phyloP scores from a whole-genome alignment of 2,329 filamentous ascomycete species.

The Trichophyton equinum region DNA sequence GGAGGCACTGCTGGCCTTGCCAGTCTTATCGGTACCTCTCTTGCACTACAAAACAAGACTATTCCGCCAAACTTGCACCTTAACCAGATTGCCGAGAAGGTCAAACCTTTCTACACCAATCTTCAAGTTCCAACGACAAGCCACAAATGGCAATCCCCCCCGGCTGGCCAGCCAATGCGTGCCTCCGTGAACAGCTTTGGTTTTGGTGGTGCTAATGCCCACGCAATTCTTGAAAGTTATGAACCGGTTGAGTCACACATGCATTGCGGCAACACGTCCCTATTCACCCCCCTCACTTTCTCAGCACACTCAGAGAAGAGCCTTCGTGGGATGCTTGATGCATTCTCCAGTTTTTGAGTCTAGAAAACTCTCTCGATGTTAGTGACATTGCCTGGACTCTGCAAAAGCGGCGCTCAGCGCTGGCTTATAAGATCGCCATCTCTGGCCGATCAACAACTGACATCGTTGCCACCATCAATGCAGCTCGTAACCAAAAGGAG shows the following conservation, averaged over 20 bases:
- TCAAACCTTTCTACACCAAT: slow-evolving; percentile 17
- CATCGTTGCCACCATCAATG: neutral
- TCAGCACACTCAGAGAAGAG: neutral
- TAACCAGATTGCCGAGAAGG: neutral
- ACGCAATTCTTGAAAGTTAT: slow-evolving; percentile 17
- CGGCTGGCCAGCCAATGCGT: slow-evolving; percentile 15
- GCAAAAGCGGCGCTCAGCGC: neutral
- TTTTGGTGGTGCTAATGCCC: slow-evolving; percentile 21
- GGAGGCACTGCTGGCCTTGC: slow-evolving; percentile 20
- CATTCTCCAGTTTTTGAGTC: neutral
- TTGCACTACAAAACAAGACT: slow-evolving; percentile 18
- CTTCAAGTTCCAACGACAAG: slow-evolving; percentile 17
- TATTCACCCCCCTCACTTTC: neutral
- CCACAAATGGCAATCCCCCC: slow-evolving; percentile 17
- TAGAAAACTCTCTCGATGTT: neutral
- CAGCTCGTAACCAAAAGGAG: neutral
- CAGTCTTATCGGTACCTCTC: slow-evolving; percentile 18
- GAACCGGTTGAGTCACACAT: neutral
- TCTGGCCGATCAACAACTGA: neutral
- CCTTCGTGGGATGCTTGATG: neutral
- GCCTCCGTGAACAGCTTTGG: slow-evolving; percentile 26
- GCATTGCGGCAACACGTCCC: neutral
- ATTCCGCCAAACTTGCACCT: slow-evolving; percentile 20
- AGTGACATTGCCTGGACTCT: slow-evolving; percentile 5
- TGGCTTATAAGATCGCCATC: neutral